phyloP scores from a whole-genome alignment of 306 rosid species.

The Dicorynia guianensis region DNA sequence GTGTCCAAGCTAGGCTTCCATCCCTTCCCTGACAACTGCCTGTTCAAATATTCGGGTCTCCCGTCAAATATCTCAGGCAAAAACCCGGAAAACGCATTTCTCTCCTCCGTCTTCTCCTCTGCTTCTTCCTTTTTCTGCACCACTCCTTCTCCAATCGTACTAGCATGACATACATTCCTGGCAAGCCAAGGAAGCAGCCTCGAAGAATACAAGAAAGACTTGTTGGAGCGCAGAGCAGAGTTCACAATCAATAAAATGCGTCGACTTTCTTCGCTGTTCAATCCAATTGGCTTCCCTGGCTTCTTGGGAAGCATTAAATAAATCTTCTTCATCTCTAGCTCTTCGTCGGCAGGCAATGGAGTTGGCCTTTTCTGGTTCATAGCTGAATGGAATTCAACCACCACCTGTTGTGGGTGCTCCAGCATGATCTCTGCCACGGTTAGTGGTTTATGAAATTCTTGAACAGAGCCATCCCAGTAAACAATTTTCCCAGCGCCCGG shows the following conservation, averaged over 20 bases:
- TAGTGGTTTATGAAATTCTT: constrained; percentile 57
- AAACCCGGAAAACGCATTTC: constrained; percentile 45
- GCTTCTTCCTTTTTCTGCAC: constrained; percentile 33
- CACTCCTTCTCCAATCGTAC: constrained; percentile 16
- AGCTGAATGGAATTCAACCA: constrained; percentile 68
- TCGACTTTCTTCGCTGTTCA: constrained; percentile 62
- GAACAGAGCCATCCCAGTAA: constrained; percentile 69
- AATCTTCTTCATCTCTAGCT: constrained; percentile 57
- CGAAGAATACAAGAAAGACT: constrained; percentile 41
- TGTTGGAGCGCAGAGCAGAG: constrained; percentile 51
- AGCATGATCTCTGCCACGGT: constrained; percentile 88
- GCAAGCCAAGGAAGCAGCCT: constrained; percentile 66
- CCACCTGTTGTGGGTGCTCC: constrained; percentile 87
- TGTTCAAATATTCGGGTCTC: constrained; percentile 70
- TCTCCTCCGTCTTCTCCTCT: constrained; percentile 35
- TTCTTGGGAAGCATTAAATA: constrained; percentile 80
- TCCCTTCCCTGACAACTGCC: constrained; percentile 77
- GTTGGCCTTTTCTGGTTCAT: constrained; percentile 52
- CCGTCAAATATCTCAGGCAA: constrained; percentile 53
- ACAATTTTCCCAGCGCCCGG: constrained; percentile 54
- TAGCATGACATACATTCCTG: constrained; percentile 41
- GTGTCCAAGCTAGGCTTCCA: constrained; percentile 95
- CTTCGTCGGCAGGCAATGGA: constrained; percentile 75
- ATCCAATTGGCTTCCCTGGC: constrained; percentile 66
- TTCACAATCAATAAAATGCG: constrained; percentile 46